A percentile compares a stretch with the other conserved stretches of the same genome.
Conservation (phyloP, 257 asterid species). For the Fraxinus cuspidata region DNA sequence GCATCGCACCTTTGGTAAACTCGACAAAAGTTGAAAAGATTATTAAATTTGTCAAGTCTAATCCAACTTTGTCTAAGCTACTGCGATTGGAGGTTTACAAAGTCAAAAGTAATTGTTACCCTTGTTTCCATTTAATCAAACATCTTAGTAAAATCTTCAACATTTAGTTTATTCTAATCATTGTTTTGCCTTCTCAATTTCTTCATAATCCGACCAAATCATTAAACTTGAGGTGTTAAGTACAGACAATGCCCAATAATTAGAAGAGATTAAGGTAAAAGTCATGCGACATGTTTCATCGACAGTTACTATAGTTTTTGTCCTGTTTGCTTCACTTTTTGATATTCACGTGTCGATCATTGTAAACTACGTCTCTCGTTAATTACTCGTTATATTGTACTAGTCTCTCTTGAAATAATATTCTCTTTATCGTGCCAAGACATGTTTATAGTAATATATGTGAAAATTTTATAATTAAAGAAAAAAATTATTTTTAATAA, state of each 20-base stretch:
- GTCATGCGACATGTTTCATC: neutral
- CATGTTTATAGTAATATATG: too few species aligned
- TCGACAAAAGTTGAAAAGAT: neutral
- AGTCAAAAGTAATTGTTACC: neutral
- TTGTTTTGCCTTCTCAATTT: neutral
- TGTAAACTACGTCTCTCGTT: neutral
- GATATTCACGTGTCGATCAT: too few species aligned
- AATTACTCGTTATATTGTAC: neutral
- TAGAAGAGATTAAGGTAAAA: neutral
- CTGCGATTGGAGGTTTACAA: neutral
- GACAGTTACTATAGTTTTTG: neutral
- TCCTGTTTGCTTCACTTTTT: neutral
- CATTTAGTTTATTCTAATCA: neutral
- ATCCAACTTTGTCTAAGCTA: neutral
- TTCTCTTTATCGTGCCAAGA: too few species aligned
- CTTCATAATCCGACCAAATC: constrained; percentile 8
- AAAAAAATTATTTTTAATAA: too few species aligned
- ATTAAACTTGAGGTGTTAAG: neutral
- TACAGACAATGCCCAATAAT: neutral
- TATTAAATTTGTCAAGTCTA: neutral
- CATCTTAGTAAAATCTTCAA: neutral
- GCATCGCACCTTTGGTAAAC: neutral
- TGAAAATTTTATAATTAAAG: too few species aligned
- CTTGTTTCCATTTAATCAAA: neutral
- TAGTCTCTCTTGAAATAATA: neutral